A percentile compares a stretch with the other conserved stretches of the same genome.
phyloP scores from a whole-genome alignment of 257 asterid genomes.

The Vinca minor region DNA sequence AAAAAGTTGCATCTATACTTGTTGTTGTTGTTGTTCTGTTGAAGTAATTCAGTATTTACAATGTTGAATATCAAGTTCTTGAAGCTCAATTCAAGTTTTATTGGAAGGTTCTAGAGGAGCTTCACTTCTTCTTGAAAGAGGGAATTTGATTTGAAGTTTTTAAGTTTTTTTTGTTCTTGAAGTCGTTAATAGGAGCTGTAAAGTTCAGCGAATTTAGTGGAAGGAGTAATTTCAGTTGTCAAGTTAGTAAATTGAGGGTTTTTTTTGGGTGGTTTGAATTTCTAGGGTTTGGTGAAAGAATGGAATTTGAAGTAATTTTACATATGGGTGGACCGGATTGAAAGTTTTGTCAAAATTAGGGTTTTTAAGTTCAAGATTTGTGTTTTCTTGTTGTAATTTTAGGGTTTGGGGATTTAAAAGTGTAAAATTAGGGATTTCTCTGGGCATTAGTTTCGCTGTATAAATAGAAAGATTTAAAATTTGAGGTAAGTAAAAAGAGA shows the following conservation, averaged over 20 bases:
- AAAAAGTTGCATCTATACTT: no score
- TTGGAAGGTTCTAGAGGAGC: background rate
- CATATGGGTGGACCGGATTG: conserved; percentile 18
- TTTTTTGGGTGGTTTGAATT: no score
- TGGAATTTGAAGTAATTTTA: conserved; percentile 16
- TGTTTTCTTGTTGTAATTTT: background rate
- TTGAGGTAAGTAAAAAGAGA: background rate
- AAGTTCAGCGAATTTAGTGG: background rate
- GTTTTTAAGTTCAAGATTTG: conserved; percentile 2
- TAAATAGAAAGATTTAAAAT: background rate
- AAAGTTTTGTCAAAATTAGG: conserved; percentile 5
- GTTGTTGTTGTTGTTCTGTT: background rate
- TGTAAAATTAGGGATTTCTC: conserved; percentile 4
- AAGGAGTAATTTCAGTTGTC: background rate
- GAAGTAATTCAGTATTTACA: background rate
- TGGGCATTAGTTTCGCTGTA: background rate
- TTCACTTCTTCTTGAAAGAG: background rate
- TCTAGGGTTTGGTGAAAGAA: conserved; percentile 16
- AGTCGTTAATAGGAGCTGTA: background rate
- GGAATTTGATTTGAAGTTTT: background rate
- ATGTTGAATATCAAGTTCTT: no score
- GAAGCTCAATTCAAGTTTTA: conserved; percentile 2
- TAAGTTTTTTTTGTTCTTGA: conserved; percentile 1
- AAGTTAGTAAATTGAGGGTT: conserved; percentile 11
- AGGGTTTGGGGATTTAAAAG: background rate